Conservation (phyloP, 2,329 filamentous ascomycete genomes). For the Ciborinia camelliae region DNA sequence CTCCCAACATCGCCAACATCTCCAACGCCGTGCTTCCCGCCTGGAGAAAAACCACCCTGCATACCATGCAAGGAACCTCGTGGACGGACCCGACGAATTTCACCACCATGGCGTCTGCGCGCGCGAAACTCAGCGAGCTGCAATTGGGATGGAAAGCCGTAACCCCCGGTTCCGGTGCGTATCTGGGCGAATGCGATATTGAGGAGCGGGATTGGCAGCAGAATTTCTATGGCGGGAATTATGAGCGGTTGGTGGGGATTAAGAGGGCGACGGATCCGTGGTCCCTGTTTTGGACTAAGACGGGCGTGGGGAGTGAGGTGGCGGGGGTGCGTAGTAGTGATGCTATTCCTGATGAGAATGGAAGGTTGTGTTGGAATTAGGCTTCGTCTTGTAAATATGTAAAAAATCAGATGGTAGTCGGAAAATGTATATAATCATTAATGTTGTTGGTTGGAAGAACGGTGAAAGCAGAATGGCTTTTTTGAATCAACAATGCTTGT, state of each 20-base stretch:
- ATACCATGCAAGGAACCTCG: conserved; percentile 22
- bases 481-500: no score
- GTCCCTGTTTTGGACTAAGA: conserved; percentile 25
- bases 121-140: conserved; percentile 19
- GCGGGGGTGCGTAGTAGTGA: conserved; percentile 38
- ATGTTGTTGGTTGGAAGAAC: no score
- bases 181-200: conserved; percentile 22
- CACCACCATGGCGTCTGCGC: conserved; percentile 10
- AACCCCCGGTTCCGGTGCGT: conserved; percentile 17
- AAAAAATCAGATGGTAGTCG: no score
- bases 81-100: conserved; percentile 13
- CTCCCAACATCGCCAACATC: neutral
- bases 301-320: conserved; percentile 27
- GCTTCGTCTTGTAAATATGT: no score
- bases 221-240: conserved; percentile 42
- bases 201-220: conserved; percentile 22
- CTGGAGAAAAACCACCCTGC: conserved; percentile 23
- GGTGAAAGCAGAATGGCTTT: no score
- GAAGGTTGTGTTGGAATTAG: conserved; percentile 15
- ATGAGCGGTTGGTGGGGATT: conserved; percentile 22
- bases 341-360: conserved; percentile 16
- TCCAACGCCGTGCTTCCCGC: conserved; percentile 40
- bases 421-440: no score
- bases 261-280: conserved; percentile 25
- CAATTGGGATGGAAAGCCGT: conserved; percentile 24